These are phyloP conservation scores for Tulasnella sp. DNA, from an alignment of 768 basidiomycete genomes.

Conservation along the genomic window DNA sequence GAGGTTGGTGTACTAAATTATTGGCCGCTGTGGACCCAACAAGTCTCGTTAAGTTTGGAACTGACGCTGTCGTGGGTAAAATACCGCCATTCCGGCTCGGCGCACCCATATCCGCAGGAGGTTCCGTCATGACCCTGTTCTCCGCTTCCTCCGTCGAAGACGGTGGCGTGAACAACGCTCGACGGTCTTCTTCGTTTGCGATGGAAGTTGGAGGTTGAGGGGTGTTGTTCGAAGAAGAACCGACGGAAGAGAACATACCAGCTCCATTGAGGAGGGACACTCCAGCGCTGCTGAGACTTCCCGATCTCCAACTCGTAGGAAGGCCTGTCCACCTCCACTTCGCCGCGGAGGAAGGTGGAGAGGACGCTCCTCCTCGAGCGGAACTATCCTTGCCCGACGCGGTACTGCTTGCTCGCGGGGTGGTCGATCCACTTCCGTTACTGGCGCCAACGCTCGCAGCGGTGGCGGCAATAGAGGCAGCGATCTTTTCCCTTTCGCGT, in stretches of 20 bases:
- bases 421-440: background rate
- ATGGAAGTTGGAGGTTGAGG: slow-evolving; percentile 1
- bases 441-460: slow-evolving; percentile 14
- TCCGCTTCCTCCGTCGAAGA: slow-evolving; percentile 8
- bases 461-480: slow-evolving; percentile 20
- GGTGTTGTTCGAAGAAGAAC: slow-evolving; percentile 5
- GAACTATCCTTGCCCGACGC: background rate
- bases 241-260: slow-evolving; percentile 23
- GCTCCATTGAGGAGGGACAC: slow-evolving; percentile 24
- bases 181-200: slow-evolving; percentile 16
- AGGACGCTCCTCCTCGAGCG: background rate
- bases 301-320: slow-evolving; percentile 22
- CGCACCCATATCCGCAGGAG: background rate
- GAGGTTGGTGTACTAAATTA: background rate
- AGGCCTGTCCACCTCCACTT: slow-evolving; percentile 24
- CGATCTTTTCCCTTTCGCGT: slow-evolving; percentile 29
- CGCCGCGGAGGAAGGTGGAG: background rate
- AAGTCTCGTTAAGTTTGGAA: slow-evolving; percentile 1
- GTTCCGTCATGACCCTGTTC: slow-evolving; percentile 1
- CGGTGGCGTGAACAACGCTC: slow-evolving; percentile 13
- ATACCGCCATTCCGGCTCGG: background rate
- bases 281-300: slow-evolving; percentile 24
- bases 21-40: background rate
- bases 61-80: background rate
- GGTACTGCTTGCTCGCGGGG: slow-evolving; percentile 4